Conservation (phyloP, 2,329 filamentous ascomycete genomes). For the Nothopassalora personata region DNA sequence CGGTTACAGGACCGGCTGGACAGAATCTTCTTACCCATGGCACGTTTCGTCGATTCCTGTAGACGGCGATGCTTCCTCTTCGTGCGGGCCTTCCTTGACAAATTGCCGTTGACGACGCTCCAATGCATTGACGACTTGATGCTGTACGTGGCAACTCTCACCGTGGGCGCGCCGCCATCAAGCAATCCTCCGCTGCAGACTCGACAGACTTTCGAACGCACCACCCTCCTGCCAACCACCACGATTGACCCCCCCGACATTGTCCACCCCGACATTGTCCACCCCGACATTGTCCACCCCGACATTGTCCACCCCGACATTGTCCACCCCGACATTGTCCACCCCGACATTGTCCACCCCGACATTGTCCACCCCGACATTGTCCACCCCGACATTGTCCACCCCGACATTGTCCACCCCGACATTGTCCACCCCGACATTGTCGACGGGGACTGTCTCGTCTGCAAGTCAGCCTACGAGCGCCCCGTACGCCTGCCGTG, state of each 20-base stretch:
- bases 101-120: neutral
- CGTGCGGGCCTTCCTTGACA: neutral
- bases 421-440: too few relatives aligned
- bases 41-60: neutral
- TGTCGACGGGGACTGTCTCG: neutral
- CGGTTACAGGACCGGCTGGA: neutral
- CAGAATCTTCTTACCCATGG: neutral
- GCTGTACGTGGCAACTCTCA: neutral
- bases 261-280: too few relatives aligned
- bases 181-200: neutral
- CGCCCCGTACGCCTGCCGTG: neutral
- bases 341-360: too few relatives aligned
- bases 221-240: neutral
- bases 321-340: too few relatives aligned
- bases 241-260: neutral
- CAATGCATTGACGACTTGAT: neutral
- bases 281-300: too few relatives aligned
- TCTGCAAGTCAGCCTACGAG: neutral
- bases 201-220: neutral
- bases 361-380: too few relatives aligned
- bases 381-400: too few relatives aligned
- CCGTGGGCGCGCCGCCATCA: neutral
- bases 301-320: too few relatives aligned
- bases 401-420: too few relatives aligned
- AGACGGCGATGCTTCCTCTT: neutral